A percentile compares a stretch with the other conserved stretches of the same genome.
Evolutionary conservation across 768 basidiomycete genomes (phyloP).

Genomic region (Leucogyrophana mollusca): DNA sequence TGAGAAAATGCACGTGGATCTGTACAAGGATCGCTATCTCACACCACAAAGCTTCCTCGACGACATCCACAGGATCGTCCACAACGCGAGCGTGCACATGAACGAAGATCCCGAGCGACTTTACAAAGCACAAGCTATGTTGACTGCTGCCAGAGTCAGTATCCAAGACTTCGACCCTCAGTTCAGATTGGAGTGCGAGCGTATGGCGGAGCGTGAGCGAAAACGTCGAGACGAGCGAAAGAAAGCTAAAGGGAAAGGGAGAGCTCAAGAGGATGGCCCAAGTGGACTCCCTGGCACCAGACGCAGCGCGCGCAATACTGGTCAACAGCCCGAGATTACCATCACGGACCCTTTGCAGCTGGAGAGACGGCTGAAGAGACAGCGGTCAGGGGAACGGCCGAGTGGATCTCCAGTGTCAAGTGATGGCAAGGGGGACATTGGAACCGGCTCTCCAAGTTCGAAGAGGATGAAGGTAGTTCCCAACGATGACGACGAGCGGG

Average conservation of each 20-base stretch:
- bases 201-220: slow-evolving; percentile 78
- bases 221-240: slow-evolving; percentile 56
- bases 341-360: slow-evolving; percentile 76
- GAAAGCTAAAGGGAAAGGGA: slow-evolving; percentile 38
- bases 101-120: slow-evolving; percentile 72
- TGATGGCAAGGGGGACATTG: slow-evolving; percentile 45
- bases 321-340: slow-evolving; percentile 64
- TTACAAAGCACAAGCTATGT: slow-evolving; percentile 85
- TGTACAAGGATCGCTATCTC: slow-evolving; percentile 84
- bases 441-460: slow-evolving; percentile 32
- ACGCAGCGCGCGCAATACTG: slow-evolving; percentile 73
- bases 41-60: slow-evolving; percentile 87
- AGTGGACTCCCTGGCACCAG: slow-evolving; percentile 51
- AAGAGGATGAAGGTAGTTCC: slow-evolving; percentile 54
- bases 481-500: slow-evolving; percentile 47
- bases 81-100: slow-evolving; percentile 60
- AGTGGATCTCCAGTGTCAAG: slow-evolving; percentile 43
- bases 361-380: slow-evolving; percentile 73
- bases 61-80: slow-evolving; percentile 77
- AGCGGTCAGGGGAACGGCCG: slow-evolving; percentile 56
- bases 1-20: slow-evolving; percentile 82
- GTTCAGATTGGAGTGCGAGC: slow-evolving; percentile 80
- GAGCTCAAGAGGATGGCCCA: slow-evolving; percentile 25
- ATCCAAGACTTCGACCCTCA: slow-evolving; percentile 81
- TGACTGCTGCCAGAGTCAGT: slow-evolving; percentile 80